A percentile compares a stretch with the other conserved stretches of the same genome.
Conservation (phyloP, 148 eudicot species). For the Vaccinium myrtillus region DNA sequence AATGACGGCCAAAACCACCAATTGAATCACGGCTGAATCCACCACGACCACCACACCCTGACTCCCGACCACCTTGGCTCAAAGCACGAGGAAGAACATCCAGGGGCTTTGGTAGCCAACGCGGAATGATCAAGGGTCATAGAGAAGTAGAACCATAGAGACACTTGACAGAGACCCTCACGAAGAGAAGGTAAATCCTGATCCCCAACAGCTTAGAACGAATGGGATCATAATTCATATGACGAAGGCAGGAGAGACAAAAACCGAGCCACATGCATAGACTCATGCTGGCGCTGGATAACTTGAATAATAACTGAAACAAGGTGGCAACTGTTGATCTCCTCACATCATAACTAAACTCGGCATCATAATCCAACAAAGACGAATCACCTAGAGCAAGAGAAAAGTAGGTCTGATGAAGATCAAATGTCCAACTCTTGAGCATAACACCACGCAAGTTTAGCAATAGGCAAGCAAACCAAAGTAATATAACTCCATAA, state of each 20-base stretch:
- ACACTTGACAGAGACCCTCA: too few species aligned
- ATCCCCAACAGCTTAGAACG: neutral
- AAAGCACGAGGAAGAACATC: neutral
- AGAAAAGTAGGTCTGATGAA: neutral
- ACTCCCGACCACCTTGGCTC: neutral
- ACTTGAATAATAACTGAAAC: too few species aligned
- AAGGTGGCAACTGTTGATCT: neutral
- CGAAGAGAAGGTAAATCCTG: neutral
- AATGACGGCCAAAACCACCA: neutral
- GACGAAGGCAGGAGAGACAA: neutral
- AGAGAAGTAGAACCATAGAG: neutral
- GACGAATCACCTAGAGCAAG: neutral
- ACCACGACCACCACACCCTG: neutral
- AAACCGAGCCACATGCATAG: neutral
- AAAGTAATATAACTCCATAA: neutral
- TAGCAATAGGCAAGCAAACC: neutral
- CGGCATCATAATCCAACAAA: neutral
- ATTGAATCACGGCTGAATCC: neutral
- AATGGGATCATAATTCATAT: neutral
- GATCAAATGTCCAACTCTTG: neutral
- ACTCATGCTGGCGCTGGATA: neutral
- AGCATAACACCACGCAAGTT: neutral
- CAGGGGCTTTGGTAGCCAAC: neutral
- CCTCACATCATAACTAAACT: neutral
- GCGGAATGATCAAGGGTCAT: neutral